These are phyloP conservation scores for Backusella mclennaniae DNA, from an alignment of 192 early-diverging fungal genomes.

Conservation along the genomic window DNA sequence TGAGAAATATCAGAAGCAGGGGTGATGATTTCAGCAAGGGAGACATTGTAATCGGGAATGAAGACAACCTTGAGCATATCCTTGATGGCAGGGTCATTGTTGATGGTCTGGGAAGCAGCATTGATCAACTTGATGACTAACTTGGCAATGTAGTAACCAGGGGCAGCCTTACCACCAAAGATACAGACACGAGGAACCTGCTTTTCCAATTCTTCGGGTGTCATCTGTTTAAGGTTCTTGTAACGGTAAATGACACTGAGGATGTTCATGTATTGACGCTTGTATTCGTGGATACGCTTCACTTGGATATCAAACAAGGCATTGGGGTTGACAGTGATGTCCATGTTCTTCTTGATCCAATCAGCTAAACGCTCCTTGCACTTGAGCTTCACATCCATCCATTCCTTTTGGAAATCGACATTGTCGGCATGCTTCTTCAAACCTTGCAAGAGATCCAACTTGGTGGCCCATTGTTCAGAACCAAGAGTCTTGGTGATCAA, in stretches of 20 bases:
- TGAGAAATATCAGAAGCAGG: constrained; percentile 99
- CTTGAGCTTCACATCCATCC: constrained; percentile 86
- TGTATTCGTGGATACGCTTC: constrained; percentile 99
- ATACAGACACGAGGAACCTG: constrained; percentile 87
- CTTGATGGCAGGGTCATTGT: constrained; percentile 78
- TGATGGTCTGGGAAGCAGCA: constrained; percentile 85
- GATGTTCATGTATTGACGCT: constrained; percentile 99
- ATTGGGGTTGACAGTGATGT: constrained; percentile 76
- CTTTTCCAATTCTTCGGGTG: constrained; percentile 57
- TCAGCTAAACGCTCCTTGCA: constrained; percentile 93
- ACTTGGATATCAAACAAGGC: constrained; percentile 97
- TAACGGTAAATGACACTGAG: constrained; percentile 94
- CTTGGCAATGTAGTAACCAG: constrained; percentile 99
- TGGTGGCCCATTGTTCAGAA: constrained; percentile 72
- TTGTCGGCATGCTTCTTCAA: constrained; percentile 68
- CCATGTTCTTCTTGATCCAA: constrained; percentile 70
- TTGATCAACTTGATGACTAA: constrained; percentile 99
- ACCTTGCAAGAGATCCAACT: constrained; percentile 63
- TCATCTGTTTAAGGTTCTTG: constrained; percentile 78
- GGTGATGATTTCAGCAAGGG: constrained; percentile 92
- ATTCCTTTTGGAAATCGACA: constrained; percentile 72
- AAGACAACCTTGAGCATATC: constrained; percentile 94
- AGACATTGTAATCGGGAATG: constrained; percentile 98
- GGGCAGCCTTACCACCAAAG: constrained; percentile 96
- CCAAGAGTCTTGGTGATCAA: constrained; percentile 85